Evolutionary conservation across 2,329 filamentous ascomycete species (phyloP), one percentile per base, ranked within the genome.

Genomic region (Botrytis squamosa): DNA sequence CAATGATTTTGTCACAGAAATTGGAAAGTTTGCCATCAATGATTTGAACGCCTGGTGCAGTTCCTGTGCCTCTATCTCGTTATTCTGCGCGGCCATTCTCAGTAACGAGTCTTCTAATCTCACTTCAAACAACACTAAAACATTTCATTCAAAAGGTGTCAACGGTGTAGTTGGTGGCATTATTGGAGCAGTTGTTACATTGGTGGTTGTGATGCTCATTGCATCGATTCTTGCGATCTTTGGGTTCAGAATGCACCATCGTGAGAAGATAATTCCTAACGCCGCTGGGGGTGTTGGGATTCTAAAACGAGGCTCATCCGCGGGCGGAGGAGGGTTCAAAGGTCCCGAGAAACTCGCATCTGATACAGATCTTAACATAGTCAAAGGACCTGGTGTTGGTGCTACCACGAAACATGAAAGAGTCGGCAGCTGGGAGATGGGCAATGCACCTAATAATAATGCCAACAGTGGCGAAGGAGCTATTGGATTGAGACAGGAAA

Each of bases 391-490:
- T 10, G 76, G 76, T 25, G 2, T 5, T 63, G 78, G 76, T 12
- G 78, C 76, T 25, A 76, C 36, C 14, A 72, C 78, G 0, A 71
- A 76, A 33, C 80, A 81, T 72, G 81, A 81, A 75, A 74, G 80
- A 57, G 77, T 81, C 6, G 80, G 81, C 9, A 81, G 79, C 59
- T 82, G 81, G 80, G 81, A 82, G 66, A 64, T 82, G 77, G 75
- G 73, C 33, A 75, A 80, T 29, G 12, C 46, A 9, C n/a, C 22
- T 60, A 66, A 62, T 16, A 72, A 68, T 29, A 71, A 74, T 64
- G 25, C 33, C 14, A 76, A 75, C 62, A 44, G 79, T 57, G 76
- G 77, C 59, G 78, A 77, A 75, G 78, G 76, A 55, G 57, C 75
- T 36, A 55, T 75, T 29, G 75, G 75, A 42, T 76, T 76, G 74